Evolutionary conservation across 768 basidiomycete species (phyloP).

Genomic region (Rhodotorula diobovata): DNA sequence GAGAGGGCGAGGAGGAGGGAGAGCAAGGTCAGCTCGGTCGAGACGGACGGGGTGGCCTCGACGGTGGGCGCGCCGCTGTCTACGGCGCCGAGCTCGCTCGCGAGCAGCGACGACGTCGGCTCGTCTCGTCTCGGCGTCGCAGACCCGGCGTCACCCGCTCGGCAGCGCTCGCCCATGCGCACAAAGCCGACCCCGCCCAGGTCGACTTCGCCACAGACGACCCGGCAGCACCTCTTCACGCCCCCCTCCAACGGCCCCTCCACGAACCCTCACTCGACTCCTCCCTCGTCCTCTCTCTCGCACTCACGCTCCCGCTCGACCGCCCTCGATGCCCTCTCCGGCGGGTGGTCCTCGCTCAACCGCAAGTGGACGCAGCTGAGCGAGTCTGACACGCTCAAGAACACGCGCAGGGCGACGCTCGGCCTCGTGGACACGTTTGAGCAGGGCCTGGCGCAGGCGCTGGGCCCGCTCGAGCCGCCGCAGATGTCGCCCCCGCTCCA

Average conservation of each 20-base stretch:
- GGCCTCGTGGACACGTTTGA: slow-evolving; percentile 36
- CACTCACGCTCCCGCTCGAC: slow-evolving; percentile 24
- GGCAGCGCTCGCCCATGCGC: slow-evolving; percentile 2
- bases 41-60: neutral
- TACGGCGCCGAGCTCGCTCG: slow-evolving; percentile 19
- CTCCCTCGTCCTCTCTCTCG: neutral
- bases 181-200: slow-evolving; percentile 1
- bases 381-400: slow-evolving; percentile 21
- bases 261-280: neutral
- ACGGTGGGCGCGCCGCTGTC: neutral
- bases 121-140: neutral
- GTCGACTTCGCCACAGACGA: neutral
- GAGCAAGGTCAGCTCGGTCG: slow-evolving; percentile 4
- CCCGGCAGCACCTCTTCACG: slow-evolving; percentile 3
- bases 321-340: slow-evolving; percentile 20
- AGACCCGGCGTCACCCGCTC: neutral
- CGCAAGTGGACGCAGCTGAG: slow-evolving; percentile 9
- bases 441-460: slow-evolving; percentile 19
- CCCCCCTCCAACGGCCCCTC: neutral
- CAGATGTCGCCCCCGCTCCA: neutral
- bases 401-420: slow-evolving; percentile 14
- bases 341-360: slow-evolving; percentile 18
- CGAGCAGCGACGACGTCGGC: slow-evolving; percentile 3
- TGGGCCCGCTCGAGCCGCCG: slow-evolving; percentile 35
- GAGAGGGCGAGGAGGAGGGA: neutral